A percentile compares a stretch with the other conserved stretches of the same genome.
These are phyloP conservation scores for Claviceps sp. DNA, from an alignment of 2,329 filamentous ascomycete species.

Conservation along the genomic window DNA sequence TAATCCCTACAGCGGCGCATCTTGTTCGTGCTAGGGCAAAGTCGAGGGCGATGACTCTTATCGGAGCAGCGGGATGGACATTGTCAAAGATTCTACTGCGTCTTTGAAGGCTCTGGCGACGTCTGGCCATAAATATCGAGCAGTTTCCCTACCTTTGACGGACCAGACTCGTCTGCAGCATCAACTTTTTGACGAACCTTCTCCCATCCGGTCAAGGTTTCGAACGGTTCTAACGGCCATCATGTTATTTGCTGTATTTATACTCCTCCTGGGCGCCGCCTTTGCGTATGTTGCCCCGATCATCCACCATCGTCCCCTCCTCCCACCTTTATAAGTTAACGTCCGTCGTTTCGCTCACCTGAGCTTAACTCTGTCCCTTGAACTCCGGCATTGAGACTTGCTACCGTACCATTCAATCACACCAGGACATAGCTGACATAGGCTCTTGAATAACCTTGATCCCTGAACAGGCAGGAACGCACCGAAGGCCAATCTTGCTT, in stretches of 20 bases:
- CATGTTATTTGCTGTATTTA: constrained; percentile 7
- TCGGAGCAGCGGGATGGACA: constrained; percentile 2
- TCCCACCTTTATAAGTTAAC: background rate
- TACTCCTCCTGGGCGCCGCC: constrained; percentile 7
- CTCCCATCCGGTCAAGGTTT: constrained; percentile 4
- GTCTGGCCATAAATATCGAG: constrained; percentile 16
- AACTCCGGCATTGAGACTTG: background rate
- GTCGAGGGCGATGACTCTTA: background rate
- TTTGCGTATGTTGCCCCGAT: constrained; percentile 8
- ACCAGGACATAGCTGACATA: background rate
- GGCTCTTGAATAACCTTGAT: background rate
- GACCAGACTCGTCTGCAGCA: background rate
- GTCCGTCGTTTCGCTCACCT: too few species aligned
- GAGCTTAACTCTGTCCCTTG: too few species aligned
- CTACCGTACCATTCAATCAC: background rate
- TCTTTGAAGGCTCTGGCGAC: constrained; percentile 9
- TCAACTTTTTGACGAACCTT: background rate
- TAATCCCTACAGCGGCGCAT: too few species aligned
- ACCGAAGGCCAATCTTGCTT: background rate
- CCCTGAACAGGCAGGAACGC: constrained; percentile 4
- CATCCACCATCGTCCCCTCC: background rate
- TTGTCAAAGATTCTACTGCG: background rate
- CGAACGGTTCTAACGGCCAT: constrained; percentile 8
- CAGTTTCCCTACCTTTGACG: constrained; percentile 11
- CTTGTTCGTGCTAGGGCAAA: background rate